Percentiles rank a stretch among this genome's conserved stretches.
Evolutionary conservation across 2,329 filamentous ascomycete genomes (phyloP).

Genomic region (Chaetothyriales sp.): DNA sequence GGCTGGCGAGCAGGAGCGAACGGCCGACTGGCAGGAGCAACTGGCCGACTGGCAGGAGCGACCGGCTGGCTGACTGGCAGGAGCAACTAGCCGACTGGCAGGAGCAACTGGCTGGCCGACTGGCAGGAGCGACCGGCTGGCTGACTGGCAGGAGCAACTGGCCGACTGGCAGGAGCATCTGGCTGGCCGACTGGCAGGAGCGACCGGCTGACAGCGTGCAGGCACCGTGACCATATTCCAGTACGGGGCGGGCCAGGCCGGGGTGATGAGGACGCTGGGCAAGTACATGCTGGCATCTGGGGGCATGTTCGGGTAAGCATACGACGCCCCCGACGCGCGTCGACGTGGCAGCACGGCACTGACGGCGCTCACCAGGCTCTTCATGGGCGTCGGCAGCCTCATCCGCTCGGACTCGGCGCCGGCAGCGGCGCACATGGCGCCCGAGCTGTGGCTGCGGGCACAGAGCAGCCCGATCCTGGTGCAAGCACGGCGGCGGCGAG

Average conservation of each 20-base stretch:
- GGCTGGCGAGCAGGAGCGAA: slow-evolving; percentile 37
- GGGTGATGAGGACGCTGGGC: slow-evolving; percentile 83
- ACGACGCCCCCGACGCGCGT: slow-evolving; percentile 29
- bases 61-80: no score
- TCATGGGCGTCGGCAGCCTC: slow-evolving; percentile 97
- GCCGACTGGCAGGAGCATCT: no score
- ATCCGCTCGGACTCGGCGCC: slow-evolving; percentile 83
- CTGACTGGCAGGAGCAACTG: no score
- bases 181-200: no score
- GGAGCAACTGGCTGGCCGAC: background rate
- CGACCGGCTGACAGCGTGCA: slow-evolving; percentile 27
- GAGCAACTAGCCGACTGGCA: no score
- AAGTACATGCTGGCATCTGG: slow-evolving; percentile 96
- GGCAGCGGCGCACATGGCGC: slow-evolving; percentile 38
- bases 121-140: no score
- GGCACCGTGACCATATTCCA: slow-evolving; percentile 89
- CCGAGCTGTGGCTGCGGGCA: background rate
- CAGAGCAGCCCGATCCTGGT: background rate
- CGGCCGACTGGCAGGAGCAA: slow-evolving; percentile 11
- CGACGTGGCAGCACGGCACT: slow-evolving; percentile 3
- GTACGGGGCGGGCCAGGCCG: slow-evolving; percentile 84
- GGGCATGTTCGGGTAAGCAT: slow-evolving; percentile 77
- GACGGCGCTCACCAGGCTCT: slow-evolving; percentile 48
- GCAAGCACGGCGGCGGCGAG: background rate
- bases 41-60: slow-evolving; percentile 9